These are phyloP conservation scores for Amanita inopinata DNA, from an alignment of 768 basidiomycete genomes.

Conservation along the genomic window DNA sequence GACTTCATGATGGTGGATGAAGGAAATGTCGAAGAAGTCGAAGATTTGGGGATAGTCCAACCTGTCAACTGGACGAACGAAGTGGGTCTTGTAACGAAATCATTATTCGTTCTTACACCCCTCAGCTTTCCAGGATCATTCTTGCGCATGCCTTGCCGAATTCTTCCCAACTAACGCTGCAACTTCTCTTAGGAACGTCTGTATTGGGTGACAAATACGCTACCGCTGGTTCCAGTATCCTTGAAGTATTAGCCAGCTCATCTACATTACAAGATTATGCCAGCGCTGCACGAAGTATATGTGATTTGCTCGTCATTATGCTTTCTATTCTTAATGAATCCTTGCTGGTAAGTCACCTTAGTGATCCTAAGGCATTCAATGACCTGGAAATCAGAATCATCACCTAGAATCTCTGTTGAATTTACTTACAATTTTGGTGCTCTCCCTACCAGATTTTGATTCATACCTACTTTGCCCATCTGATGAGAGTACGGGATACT, in stretches of 20 bases:
- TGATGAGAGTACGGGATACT: slow-evolving; percentile 18
- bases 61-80: slow-evolving; percentile 44
- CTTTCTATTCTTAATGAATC: slow-evolving; percentile 24
- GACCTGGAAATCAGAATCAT: slow-evolving; percentile 25
- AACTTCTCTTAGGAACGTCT: slow-evolving; percentile 32
- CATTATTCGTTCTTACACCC: slow-evolving; percentile 7
- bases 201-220: slow-evolving; percentile 23
- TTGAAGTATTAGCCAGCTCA: slow-evolving; percentile 35
- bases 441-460: slow-evolving; percentile 40
- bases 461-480: slow-evolving; percentile 24
- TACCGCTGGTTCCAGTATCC: slow-evolving; percentile 30
- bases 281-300: slow-evolving; percentile 22
- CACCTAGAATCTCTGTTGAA: slow-evolving; percentile 43
- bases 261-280: slow-evolving; percentile 23
- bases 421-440: slow-evolving; percentile 36
- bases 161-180: slow-evolving; percentile 36
- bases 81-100: slow-evolving; percentile 25
- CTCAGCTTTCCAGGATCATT: slow-evolving; percentile 51
- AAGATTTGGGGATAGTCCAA: slow-evolving; percentile 17
- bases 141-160: slow-evolving; percentile 41
- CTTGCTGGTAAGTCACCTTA: slow-evolving; percentile 28
- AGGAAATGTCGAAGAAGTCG: slow-evolving; percentile 18
- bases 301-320: slow-evolving; percentile 30
- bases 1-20: slow-evolving; percentile 28
- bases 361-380: slow-evolving; percentile 4